phyloP scores from a whole-genome alignment of 2,329 filamentous ascomycete species.

The Fusarium foetens region DNA sequence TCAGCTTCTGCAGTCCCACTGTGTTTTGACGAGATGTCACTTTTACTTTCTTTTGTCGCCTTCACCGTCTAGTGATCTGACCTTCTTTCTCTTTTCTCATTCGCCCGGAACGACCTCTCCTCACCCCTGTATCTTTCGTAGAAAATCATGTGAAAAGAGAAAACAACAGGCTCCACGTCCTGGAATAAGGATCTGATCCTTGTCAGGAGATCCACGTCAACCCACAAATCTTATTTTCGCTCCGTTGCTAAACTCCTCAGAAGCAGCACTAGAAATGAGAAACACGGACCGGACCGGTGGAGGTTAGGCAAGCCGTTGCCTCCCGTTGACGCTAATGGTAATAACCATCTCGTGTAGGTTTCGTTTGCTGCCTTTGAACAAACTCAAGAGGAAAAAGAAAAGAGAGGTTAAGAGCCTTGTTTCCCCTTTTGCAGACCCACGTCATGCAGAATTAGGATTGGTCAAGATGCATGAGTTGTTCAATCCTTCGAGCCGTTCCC shows the following conservation, averaged over 20 bases:
- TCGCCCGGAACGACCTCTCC: not conserved
- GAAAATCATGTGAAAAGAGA: not conserved
- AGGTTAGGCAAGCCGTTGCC: not conserved
- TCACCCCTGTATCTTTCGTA: too few relatives aligned
- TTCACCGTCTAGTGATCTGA: not conserved
- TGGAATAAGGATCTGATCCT: constrained; percentile 15
- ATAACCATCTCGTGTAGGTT: not conserved
- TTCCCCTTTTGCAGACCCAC: not conserved
- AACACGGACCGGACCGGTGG: constrained; percentile 13
- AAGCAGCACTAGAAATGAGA: not conserved
- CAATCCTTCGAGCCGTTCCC: not conserved
- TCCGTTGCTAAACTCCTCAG: not conserved
- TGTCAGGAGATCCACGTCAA: not conserved
- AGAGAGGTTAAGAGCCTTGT: not conserved
- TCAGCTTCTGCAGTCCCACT: not conserved
- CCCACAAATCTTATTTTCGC: not conserved
- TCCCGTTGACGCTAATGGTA: not conserved
- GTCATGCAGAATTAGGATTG: not conserved
- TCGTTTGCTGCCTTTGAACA: not conserved
- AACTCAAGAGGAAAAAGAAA: not conserved
- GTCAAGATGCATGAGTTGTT: not conserved
- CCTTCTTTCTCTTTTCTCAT: not conserved
- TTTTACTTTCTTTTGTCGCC: not conserved
- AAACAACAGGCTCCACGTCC: not conserved
- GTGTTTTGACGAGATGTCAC: not conserved